Evolutionary conservation across 2,329 filamentous ascomycete genomes (phyloP).

Genomic region (Colletotrichum camelliae): DNA sequence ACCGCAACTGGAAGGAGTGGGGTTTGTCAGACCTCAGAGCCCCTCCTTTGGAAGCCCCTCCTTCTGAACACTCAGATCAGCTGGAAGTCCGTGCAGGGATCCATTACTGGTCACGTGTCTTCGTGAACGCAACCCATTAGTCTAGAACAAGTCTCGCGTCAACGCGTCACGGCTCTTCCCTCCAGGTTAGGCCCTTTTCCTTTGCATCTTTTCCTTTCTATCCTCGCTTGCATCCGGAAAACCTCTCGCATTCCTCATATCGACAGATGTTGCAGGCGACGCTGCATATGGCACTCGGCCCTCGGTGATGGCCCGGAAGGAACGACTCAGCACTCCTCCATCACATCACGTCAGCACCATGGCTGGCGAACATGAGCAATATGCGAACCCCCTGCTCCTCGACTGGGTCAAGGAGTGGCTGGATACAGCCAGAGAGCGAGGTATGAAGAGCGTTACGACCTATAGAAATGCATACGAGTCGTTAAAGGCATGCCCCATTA

Average conservation of each 20-base stretch:
- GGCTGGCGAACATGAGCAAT: constrained; percentile 43
- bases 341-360: constrained; percentile 28
- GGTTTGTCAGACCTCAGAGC: neutral
- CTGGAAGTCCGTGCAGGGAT: neutral
- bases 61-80: neutral
- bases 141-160: neutral
- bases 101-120: constrained; percentile 5
- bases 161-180: neutral
- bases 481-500: constrained; percentile 75
- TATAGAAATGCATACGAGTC: constrained; percentile 81
- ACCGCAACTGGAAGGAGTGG: constrained; percentile 18
- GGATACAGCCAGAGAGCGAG: constrained; percentile 70
- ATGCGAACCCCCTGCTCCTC: constrained; percentile 74
- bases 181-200: neutral
- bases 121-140: neutral
- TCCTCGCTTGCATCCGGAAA: neutral
- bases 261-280: neutral
- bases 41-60: neutral
- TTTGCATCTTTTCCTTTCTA: neutral
- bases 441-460: constrained; percentile 72
- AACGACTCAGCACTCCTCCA: constrained; percentile 22
- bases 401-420: constrained; percentile 81
- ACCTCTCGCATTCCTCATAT: neutral
- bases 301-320: neutral
- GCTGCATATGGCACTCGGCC: neutral